A percentile compares a stretch with the other conserved stretches of the same genome.
These are phyloP conservation scores for Corniculantispora saksenae DNA, from an alignment of 2,329 filamentous ascomycete genomes.

Conservation along the genomic window DNA sequence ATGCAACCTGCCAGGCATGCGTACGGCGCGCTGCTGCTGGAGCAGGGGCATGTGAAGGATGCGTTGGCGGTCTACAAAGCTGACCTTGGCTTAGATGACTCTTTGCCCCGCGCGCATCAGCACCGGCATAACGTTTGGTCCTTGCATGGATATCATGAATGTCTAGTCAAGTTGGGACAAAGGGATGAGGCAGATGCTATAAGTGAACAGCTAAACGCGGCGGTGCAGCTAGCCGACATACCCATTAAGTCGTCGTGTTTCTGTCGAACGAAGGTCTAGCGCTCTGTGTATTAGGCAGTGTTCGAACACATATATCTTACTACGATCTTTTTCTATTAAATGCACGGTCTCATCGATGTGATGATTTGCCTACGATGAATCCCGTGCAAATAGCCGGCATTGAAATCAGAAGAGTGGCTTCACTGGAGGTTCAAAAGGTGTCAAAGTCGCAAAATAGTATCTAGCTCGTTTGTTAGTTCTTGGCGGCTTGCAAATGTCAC, in stretches of 20 bases:
- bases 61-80: constrained; percentile 59
- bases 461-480: not conserved
- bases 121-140: constrained; percentile 78
- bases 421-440: too few species aligned
- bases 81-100: constrained; percentile 61
- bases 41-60: constrained; percentile 61
- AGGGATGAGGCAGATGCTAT: constrained; percentile 37
- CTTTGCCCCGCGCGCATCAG: constrained; percentile 62
- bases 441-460: not conserved
- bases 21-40: constrained; percentile 67
- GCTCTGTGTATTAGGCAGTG: not conserved
- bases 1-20: constrained; percentile 75
- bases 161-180: constrained; percentile 55
- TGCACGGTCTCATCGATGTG: not conserved
- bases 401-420: not conserved
- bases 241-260: constrained; percentile 42
- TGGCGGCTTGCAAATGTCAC: not conserved
- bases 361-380: not conserved
- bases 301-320: not conserved
- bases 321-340: not conserved
- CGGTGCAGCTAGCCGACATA: constrained; percentile 61
- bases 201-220: constrained; percentile 48
- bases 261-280: constrained; percentile 23
- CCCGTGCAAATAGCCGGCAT: not conserved
- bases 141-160: constrained; percentile 72